phyloP scores from a whole-genome alignment of 2,329 filamentous ascomycete genomes.

The Penicillium capsulatum region DNA sequence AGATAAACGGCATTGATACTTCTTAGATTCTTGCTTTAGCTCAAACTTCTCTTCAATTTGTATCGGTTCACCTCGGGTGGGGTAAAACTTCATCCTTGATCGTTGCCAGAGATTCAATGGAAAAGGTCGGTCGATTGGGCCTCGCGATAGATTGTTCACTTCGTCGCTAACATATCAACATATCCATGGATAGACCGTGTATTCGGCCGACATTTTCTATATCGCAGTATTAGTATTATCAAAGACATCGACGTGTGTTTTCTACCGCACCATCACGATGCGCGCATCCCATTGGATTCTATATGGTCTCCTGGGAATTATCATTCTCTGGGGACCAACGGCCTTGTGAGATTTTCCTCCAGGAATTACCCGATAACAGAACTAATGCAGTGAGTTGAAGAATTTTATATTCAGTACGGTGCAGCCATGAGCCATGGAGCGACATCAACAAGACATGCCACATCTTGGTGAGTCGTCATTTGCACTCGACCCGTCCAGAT shows the following conservation, averaged over 20 bases:
- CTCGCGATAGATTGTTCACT: not conserved
- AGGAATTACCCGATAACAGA: too few relatives aligned
- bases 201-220: constrained; percentile 41
- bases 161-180: too few relatives aligned
- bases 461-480: constrained; percentile 27
- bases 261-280: constrained; percentile 25
- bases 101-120: constrained; percentile 20
- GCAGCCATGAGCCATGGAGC: constrained; percentile 34
- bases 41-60: constrained; percentile 39
- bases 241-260: constrained; percentile 40
- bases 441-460: constrained; percentile 29
- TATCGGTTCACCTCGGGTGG: constrained; percentile 39
- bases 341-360: constrained; percentile 17
- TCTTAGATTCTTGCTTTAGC: constrained; percentile 32
- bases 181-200: constrained; percentile 29
- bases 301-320: constrained; percentile 25
- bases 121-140: constrained; percentile 31
- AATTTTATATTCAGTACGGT: constrained; percentile 38
- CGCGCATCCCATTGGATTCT: constrained; percentile 12
- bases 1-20: not conserved
- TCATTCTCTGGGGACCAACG: constrained; percentile 32
- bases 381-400: too few relatives aligned
- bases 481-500: not conserved
- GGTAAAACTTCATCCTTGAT: constrained; percentile 34
- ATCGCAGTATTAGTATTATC: constrained; percentile 40